Percentiles rank a stretch among this genome's conserved stretches.
phyloP scores from a whole-genome alignment of 495 filamentous ascomycete species.

The Bathelium albidoporum region DNA sequence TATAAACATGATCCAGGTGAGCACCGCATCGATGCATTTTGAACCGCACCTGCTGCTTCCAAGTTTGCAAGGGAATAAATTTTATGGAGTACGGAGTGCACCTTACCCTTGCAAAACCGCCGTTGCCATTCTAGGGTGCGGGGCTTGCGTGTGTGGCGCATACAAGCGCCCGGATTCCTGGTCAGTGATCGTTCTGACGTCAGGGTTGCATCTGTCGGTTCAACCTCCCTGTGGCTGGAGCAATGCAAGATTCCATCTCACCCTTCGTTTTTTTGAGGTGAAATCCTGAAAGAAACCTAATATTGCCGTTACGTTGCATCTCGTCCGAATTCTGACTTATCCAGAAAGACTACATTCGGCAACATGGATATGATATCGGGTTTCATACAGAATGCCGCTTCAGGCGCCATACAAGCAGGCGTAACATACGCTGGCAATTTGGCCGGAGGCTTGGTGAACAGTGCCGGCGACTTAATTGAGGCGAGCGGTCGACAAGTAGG shows the following conservation, averaged over 20 bases:
- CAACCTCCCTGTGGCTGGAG: not conserved
- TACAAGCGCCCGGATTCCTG: not conserved
- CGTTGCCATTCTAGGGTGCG: no score
- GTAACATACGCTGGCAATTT: not conserved
- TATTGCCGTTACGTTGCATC: no score
- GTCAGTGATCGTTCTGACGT: not conserved
- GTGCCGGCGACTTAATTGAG: slow-evolving; percentile 5
- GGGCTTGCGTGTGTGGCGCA: not conserved
- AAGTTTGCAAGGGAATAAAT: no score
- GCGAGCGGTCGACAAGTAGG: slow-evolving; percentile 1
- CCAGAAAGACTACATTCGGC: not conserved
- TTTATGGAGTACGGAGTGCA: no score
- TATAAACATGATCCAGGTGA: no score
- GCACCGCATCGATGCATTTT: no score
- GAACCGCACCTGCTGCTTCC: no score
- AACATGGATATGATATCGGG: not conserved
- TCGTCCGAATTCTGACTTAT: not conserved
- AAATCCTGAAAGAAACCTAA: no score
- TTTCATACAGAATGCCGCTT: slow-evolving; percentile 4
- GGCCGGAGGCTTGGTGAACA: slow-evolving; percentile 3
- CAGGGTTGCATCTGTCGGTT: not conserved
- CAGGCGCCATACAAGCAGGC: not conserved
- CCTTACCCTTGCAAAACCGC: no score
- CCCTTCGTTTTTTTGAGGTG: no score
- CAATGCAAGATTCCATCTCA: no score